A percentile compares a stretch with the other conserved stretches of the same genome.
phyloP scores from a whole-genome alignment of 345 rosid genomes.

The Gossypioides kirkii region DNA sequence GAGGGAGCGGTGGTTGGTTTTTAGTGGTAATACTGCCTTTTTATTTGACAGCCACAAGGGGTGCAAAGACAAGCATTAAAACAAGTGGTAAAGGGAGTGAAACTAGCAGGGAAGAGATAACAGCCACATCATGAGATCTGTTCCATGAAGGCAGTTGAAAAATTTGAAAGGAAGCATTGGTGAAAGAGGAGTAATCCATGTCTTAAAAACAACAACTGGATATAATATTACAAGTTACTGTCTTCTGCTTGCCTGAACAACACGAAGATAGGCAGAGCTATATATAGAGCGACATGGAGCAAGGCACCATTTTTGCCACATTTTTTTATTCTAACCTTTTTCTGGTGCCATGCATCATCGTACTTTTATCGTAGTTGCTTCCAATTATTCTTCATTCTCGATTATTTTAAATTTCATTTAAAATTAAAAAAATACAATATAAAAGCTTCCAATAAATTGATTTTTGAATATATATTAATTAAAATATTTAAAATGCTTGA shows the following conservation, averaged over 20 bases:
- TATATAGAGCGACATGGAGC: neutral
- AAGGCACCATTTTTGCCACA: neutral
- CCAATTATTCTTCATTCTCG: too few species aligned
- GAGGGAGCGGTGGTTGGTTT: neutral
- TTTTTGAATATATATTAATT: too few species aligned
- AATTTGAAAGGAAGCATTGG: neutral
- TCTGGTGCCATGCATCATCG: too few species aligned
- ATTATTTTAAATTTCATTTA: too few species aligned
- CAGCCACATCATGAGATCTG: neutral
- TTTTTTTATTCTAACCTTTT: neutral
- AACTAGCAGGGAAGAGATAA: neutral
- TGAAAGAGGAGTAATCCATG: neutral
- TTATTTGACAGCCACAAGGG: neutral
- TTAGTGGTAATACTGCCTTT: neutral
- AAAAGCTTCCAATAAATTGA: too few species aligned
- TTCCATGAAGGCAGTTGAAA: neutral
- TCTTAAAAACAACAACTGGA: neutral
- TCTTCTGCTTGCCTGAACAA: neutral
- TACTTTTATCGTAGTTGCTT: too few species aligned
- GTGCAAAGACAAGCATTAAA: neutral
- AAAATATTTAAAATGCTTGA: too few species aligned
- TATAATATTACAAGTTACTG: too few species aligned
- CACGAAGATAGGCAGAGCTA: neutral
- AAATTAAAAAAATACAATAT: too few species aligned
- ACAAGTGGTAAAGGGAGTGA: neutral